Base-by-base conservation (phyloP, 2,329 filamentous ascomycete genomes). In the Fusarium albidum region DNA sequence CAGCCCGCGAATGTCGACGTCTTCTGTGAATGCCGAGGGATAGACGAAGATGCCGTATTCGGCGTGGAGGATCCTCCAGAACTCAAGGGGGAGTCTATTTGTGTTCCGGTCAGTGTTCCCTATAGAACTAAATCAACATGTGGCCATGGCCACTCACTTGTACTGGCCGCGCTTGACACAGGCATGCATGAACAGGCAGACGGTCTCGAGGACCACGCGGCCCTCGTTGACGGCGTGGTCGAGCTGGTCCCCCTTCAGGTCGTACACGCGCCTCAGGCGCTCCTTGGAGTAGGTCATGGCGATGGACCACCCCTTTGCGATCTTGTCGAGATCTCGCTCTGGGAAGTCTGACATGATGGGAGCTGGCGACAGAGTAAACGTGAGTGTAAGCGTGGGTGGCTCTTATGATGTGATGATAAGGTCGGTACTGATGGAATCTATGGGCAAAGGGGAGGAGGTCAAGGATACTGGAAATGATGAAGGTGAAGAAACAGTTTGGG, bases 41-140 rank as follows among this genome's bases (percentile, higher is more conserved):
- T 75, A 76, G 17, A 76, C 70, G n/a, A 76, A 60, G 35, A 76
- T 76, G 32, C 74, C 74, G 25, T 74, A 76, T 42, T 76, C 73
- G 7, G 66, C 52, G 28, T 75, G 71, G 12, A 76, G 64, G 8
- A 75, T 63, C 21, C 69, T 60, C 74, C 74, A 76, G 44, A 76
- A 76, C 44, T 72, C 71, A 2, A 67, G 56, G 10, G 74, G 74
- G 12, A 75, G 54, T 28, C 73, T 76, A 37, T 8, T 2, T 2
- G 3, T 17, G 1, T 14, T 5, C 9, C 32, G 4, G 28, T 66
- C 11, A 63, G 40, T n/a, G n/a, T 25, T 15, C 21, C 10, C 14
- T 15, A 7, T 21, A 7, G 21, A 21, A 5, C 21, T n/a, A 1
- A 9, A 13, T 9, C 6, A 13, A 14, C 8, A 31, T 10, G 3